A percentile compares a stretch with the other conserved stretches of the same genome.
These are phyloP conservation scores for Botrytis tulipae DNA, from an alignment of 2,329 filamentous ascomycete species.

Conservation along the genomic window DNA sequence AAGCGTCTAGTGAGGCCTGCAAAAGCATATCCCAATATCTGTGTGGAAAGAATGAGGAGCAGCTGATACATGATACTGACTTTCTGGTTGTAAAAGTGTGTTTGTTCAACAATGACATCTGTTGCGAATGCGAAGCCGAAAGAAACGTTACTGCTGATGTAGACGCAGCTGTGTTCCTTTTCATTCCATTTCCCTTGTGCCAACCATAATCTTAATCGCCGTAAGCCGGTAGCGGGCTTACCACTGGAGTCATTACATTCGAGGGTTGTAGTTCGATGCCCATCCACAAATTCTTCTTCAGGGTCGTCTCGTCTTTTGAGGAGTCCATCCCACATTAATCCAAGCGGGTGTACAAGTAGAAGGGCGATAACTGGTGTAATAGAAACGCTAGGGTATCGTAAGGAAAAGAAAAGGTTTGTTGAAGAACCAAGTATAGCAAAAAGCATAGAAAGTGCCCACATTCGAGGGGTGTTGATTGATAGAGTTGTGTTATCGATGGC, in stretches of 20 bases:
- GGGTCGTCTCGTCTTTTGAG: constrained; percentile 61
- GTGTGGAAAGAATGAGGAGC: constrained; percentile 79
- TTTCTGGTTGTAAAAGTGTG: constrained; percentile 82
- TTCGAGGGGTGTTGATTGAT: constrained; percentile 85
- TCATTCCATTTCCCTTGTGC: constrained; percentile 82
- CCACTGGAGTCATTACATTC: constrained; percentile 20
- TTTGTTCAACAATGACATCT: constrained; percentile 87
- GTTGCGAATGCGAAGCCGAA: constrained; percentile 89
- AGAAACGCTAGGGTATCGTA: constrained; percentile 86
- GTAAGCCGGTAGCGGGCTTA: constrained; percentile 25
- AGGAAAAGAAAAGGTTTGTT: constrained; percentile 83
- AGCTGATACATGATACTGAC: constrained; percentile 75
- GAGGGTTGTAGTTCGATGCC: constrained; percentile 38
- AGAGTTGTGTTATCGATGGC: constrained; percentile 71
- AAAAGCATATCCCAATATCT: constrained; percentile 83
- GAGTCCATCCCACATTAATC: constrained; percentile 72
- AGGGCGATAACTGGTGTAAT: constrained; percentile 87
- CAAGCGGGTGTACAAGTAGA: constrained; percentile 79
- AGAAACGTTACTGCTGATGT: constrained; percentile 85
- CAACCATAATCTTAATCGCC: constrained; percentile 66
- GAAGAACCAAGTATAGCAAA: constrained; percentile 80
- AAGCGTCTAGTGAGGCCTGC: constrained; percentile 79
- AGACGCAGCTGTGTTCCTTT: constrained; percentile 85
- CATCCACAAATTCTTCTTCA: constrained; percentile 55
- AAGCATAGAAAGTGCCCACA: constrained; percentile 79